Conservation (phyloP, 441 rosid genomes). For the Populus hybrid region DNA sequence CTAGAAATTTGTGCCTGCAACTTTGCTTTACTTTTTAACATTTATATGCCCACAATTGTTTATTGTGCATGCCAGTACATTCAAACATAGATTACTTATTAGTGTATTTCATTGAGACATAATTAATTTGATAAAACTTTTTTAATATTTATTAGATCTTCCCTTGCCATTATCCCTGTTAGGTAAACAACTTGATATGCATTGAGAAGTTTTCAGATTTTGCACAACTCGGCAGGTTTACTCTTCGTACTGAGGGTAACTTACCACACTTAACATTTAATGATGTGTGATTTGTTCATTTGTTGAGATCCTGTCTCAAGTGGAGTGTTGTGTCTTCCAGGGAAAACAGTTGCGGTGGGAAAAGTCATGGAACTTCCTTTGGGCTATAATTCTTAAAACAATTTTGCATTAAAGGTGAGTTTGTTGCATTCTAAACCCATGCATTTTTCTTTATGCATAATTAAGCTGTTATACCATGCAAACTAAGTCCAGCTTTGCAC, state of each 20-base stretch:
- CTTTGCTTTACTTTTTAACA: too few species aligned
- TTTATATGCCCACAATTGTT: not conserved
- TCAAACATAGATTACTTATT: not conserved
- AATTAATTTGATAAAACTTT: not conserved
- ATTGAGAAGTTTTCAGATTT: constrained; percentile 80
- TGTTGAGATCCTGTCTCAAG: constrained; percentile 16
- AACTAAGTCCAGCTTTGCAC: not conserved
- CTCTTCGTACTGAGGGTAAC: constrained; percentile 94
- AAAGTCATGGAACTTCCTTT: constrained; percentile 54
- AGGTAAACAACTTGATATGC: constrained; percentile 80
- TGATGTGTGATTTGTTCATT: constrained; percentile 6
- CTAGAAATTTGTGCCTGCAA: not conserved
- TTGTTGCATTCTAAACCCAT: not conserved
- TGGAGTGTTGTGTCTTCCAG: constrained; percentile 30
- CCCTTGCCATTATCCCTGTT: constrained; percentile 9
- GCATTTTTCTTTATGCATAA: not conserved
- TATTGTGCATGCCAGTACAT: not conserved
- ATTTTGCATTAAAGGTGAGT: constrained; percentile 30
- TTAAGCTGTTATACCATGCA: not conserved
- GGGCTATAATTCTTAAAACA: constrained; percentile 34
- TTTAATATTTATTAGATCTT: not conserved
- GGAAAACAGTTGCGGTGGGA: constrained; percentile 72
- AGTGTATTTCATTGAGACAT: not conserved
- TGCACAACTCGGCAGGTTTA: constrained; percentile 95
- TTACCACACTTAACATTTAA: not conserved